Evolutionary conservation across 306 rosid genomes (phyloP), one percentile per base, ranked within the genome.

Genomic region (Citrullus colocynthis): DNA sequence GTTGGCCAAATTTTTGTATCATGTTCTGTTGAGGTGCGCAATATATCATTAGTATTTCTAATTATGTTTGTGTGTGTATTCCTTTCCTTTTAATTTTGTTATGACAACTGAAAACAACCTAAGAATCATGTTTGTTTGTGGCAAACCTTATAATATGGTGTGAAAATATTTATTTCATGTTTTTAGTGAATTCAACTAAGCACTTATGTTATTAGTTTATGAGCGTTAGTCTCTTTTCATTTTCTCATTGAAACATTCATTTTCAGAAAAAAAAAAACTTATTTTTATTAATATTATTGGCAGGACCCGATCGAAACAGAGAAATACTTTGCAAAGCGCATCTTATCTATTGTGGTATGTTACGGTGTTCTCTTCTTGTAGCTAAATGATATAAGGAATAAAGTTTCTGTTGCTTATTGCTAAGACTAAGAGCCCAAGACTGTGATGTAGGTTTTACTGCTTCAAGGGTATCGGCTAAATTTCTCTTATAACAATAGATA

Each of bases 281-380:
- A 57, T 57, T n/a, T 24, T 42, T 74, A 60, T 66, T 24, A 79
- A 80, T 20, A 80, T 87, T 77, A 60, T 78, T 81, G 72, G 73
- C 97, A 95, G 98, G 98, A 95, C 76, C 96, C 97, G 44, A 70
- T 83, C 77, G 97, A 95, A 88, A 95, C 93, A 20, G 92, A 92
- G 82, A 95, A 87, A 80, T 77, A 92, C 78, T 92, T 95, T 87
- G 95, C 92, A 62, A 89, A 86, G 75, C 97, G 97, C 79, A 95
- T 95, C 83, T 84, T 95, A 85, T 88, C 98, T 75, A 88, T 92
- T 20, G 89, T 95, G 97, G 98, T 95, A 92, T 81, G 95, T 85
- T 87, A 74, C 59, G 37, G 39, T 44, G 57, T 54, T 78, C 52
- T 57, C 32, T 20, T 41, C 16, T 60, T 42, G 72, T 61, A 12